These are phyloP conservation scores for Fagus crenata DNA, from an alignment of 306 rosid species.

Conservation along the genomic window DNA sequence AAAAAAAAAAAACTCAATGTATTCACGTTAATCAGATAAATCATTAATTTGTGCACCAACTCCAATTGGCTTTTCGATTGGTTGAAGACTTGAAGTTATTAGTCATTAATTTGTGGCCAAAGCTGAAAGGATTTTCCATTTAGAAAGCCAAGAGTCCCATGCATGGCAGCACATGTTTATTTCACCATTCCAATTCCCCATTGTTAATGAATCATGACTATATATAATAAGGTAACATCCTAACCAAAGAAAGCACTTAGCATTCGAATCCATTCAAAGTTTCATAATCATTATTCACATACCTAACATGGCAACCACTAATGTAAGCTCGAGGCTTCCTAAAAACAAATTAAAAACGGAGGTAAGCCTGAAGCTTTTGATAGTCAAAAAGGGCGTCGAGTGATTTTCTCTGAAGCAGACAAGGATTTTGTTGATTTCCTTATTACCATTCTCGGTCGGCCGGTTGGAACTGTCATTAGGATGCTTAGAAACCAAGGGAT, in stretches of 20 bases:
- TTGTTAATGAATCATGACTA: too few relatives aligned
- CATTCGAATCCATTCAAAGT: too few relatives aligned
- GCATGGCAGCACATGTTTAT: neutral
- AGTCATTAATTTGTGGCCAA: neutral
- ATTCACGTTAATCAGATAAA: too few relatives aligned
- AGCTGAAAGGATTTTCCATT: neutral
- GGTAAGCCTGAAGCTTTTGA: neutral
- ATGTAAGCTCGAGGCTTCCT: neutral
- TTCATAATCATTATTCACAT: too few relatives aligned
- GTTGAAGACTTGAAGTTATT: too few relatives aligned
- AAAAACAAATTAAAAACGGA: neutral
- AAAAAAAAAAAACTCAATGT: too few relatives aligned
- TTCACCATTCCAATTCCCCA: neutral
- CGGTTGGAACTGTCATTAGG: neutral
- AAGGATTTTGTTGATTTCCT: conserved; percentile 4
- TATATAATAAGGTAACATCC: too few relatives aligned
- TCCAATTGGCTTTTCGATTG: too few relatives aligned
- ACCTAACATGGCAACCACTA: neutral
- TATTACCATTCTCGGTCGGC: neutral
- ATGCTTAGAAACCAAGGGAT: neutral
- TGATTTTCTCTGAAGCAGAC: neutral
- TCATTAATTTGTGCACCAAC: too few relatives aligned
- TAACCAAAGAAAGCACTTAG: too few relatives aligned
- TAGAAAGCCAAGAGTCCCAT: neutral
- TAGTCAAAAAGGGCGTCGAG: neutral